These are phyloP conservation scores for Avena insularis DNA, from an alignment of 176 grass and related monocot genomes.

Conservation along the genomic window DNA sequence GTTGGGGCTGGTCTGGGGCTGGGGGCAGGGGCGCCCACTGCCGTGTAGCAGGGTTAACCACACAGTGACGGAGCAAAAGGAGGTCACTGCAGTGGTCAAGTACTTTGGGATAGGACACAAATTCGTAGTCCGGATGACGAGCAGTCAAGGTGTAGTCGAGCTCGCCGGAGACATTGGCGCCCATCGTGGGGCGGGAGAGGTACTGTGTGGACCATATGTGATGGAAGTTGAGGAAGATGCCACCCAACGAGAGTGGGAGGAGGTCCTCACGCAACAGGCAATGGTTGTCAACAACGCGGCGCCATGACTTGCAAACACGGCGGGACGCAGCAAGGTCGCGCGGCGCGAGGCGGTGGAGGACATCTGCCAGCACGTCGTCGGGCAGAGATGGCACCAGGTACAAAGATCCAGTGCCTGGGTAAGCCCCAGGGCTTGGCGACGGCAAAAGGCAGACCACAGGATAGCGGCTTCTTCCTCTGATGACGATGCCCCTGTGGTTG, in stretches of 20 bases:
- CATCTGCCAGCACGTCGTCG: not conserved
- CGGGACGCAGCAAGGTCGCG: not conserved
- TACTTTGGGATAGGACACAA: not conserved
- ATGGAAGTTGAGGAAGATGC: conserved; percentile 15
- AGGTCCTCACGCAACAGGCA: not conserved
- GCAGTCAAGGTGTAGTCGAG: conserved; percentile 5
- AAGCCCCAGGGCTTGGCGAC: not conserved
- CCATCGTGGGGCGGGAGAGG: not conserved
- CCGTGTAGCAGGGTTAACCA: too few relatives aligned
- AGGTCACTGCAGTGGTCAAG: conserved; percentile 8
- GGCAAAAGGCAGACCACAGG: not conserved
- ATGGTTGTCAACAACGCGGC: not conserved
- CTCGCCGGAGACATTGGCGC: not conserved
- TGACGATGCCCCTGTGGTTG: too few relatives aligned
- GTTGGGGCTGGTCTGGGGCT: not conserved
- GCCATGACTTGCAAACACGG: conserved; percentile 12
- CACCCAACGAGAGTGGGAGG: not conserved
- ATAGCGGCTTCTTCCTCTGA: too few relatives aligned
- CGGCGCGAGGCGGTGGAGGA: not conserved
- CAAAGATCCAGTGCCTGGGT: not conserved
- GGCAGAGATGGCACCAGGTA: not conserved
- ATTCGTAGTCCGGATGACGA: too few relatives aligned
- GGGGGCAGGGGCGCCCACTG: not conserved
- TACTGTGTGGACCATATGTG: not conserved
- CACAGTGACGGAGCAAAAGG: too few relatives aligned